These are phyloP conservation scores for Sclerotinia borealis DNA, from an alignment of 2,329 filamentous ascomycete genomes.

Conservation along the genomic window DNA sequence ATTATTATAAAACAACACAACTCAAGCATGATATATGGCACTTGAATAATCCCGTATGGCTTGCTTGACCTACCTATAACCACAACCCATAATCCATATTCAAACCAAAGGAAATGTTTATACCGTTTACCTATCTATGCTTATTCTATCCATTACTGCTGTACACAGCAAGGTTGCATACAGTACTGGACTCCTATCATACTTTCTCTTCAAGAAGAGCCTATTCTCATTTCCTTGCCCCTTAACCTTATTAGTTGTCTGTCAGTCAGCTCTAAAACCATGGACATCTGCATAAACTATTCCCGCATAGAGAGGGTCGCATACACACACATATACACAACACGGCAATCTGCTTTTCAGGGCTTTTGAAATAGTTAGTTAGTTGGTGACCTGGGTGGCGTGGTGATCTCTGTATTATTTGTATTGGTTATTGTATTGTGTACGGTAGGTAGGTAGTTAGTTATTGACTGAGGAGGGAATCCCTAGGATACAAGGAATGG, in stretches of 20 bases:
- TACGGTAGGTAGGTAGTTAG: too few species aligned
- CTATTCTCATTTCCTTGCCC: background rate
- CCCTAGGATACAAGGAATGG: background rate
- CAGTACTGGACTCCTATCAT: background rate
- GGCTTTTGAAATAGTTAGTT: background rate
- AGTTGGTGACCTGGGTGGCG: background rate
- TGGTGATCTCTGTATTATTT: background rate
- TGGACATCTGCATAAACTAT: background rate
- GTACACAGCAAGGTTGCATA: background rate
- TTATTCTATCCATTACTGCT: too few species aligned
- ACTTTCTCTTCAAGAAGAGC: background rate
- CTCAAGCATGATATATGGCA: background rate
- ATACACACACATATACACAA: too few species aligned
- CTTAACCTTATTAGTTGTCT: background rate
- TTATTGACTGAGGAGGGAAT: too few species aligned
- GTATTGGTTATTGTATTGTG: too few species aligned
- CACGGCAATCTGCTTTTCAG: background rate
- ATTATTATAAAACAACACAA: background rate
- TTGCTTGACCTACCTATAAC: too few species aligned
- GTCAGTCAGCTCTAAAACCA: background rate
- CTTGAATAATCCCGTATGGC: background rate
- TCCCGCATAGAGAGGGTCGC: background rate
- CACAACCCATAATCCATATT: background rate
- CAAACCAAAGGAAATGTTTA: background rate
- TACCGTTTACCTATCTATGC: too few species aligned